Base-by-base conservation (phyloP, 441 rosid species). In the Populus hybrid region DNA sequence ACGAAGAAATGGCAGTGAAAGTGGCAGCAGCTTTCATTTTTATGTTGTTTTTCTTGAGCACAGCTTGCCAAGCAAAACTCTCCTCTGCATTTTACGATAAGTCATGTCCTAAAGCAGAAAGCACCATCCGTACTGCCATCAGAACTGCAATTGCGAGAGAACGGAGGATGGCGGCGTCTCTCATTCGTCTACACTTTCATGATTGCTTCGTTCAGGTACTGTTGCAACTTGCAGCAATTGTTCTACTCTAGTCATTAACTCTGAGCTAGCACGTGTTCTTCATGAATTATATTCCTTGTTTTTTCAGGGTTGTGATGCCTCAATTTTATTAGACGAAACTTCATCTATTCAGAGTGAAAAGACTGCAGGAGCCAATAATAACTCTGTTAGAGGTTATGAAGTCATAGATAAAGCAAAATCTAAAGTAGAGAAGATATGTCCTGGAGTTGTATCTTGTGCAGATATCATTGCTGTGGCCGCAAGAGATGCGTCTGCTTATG, bases 371-470 rank as follows among this genome's bases (percentile, higher is more conserved):
- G 80, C 85, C 0, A 89, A 89, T 32, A 69, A 70, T 12, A 75
- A 79, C 24, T 88, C 91, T 0, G 89, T 72, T 0, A 87, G 92
- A 71, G 92, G 94, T 32, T 88, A 74, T 3, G 76, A 86, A 53
- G 89, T 91, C 24, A 87, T 91, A 3, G 90, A 89, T 0, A 72
- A 76, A 0, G 90, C 89, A 3, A 90, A 90, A 80, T 19, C 88
- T 0, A 76, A 74, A 9, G 85, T 88, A 0, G 91, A 90, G 77
- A 81, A 74, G n/a, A 64, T 84, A 0, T 89, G 92, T 71, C 91
- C 92, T 0, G 90, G 90, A 0, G 83, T 87, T 5, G 89, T 90
- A 11, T 90, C 93, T n/a, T 91, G 96, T 3, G 92, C 94, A 11
- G 92, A 91, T 79, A 81, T 90, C 8, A 50, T 91, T 0, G 86